phyloP scores from a whole-genome alignment of 2,329 filamentous ascomycete species.

The Paecilomyces sp. region DNA sequence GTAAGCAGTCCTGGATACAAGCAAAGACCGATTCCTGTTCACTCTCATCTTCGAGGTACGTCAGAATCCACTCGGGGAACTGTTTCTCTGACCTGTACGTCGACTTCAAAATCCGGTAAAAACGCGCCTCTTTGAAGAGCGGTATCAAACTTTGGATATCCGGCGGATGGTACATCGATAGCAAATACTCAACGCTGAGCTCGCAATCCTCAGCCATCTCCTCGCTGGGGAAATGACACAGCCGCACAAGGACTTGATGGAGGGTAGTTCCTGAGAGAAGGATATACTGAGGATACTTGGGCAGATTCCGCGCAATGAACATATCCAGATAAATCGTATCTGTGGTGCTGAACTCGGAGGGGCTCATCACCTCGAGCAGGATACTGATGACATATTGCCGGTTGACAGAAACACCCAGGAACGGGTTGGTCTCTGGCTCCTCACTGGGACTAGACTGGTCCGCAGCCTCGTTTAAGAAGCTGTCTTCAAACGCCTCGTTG shows the following conservation, averaged over 20 bases:
- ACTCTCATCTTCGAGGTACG: constrained; percentile 78
- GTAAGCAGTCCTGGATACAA: constrained; percentile 69
- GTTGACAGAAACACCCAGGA: constrained; percentile 60
- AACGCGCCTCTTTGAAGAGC: constrained; percentile 69
- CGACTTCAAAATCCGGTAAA: constrained; percentile 86
- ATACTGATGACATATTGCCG: constrained; percentile 91
- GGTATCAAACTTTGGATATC: constrained; percentile 71
- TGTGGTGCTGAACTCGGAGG: constrained; percentile 60
- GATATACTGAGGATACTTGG: constrained; percentile 95
- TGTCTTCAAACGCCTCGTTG: constrained; percentile 95
- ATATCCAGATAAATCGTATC: constrained; percentile 96
- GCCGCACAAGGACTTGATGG: constrained; percentile 68
- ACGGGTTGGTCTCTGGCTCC: constrained; percentile 55
- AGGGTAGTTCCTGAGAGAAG: constrained; percentile 81
- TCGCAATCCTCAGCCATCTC: constrained; percentile 89
- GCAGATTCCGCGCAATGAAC: constrained; percentile 92
- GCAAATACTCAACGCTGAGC: constrained; percentile 89
- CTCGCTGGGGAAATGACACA: constrained; percentile 75
- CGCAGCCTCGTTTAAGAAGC: constrained; percentile 76
- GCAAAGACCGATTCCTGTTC: constrained; percentile 70
- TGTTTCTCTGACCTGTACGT: constrained; percentile 75
- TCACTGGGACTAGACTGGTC: constrained; percentile 45
- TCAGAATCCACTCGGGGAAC: constrained; percentile 68
- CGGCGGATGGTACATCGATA: constrained; percentile 88
- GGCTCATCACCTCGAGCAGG: constrained; percentile 80